phyloP scores from a whole-genome alignment of 2,329 filamentous ascomycete genomes.

The Pseudogymnoascus sp. region DNA sequence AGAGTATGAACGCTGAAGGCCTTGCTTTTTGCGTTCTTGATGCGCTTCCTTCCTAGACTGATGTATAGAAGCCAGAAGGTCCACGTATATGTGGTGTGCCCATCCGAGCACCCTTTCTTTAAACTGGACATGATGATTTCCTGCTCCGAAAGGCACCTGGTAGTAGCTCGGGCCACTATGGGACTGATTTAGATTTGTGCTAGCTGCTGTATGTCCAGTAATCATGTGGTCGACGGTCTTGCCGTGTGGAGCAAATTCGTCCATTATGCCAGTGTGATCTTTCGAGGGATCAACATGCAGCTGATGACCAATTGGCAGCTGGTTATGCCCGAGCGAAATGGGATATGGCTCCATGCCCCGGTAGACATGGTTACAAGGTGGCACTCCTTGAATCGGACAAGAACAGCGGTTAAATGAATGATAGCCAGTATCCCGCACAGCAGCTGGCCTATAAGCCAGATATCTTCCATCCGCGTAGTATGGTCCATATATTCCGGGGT shows the following conservation, averaged over 20 bases:
- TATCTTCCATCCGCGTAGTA: conserved; percentile 58
- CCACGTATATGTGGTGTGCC: conserved; percentile 68
- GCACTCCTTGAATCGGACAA: not conserved
- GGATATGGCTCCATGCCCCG: conserved; percentile 7
- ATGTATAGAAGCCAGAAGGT: conserved; percentile 61
- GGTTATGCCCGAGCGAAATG: conserved; percentile 7
- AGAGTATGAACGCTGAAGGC: conserved; percentile 34
- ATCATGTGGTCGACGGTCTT: conserved; percentile 7
- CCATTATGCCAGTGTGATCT: not conserved
- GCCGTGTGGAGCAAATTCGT: not conserved
- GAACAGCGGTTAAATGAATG: conserved; percentile 15
- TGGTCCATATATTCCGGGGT: conserved; percentile 51
- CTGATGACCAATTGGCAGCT: not conserved
- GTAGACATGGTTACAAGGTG: conserved; percentile 2
- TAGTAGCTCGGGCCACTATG: conserved; percentile 4
- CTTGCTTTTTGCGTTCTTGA: conserved; percentile 32
- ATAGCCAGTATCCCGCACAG: conserved; percentile 47
- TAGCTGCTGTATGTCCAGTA: not conserved
- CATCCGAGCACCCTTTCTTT: conserved; percentile 62
- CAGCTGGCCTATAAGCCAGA: conserved; percentile 49
- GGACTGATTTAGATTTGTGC: not conserved
- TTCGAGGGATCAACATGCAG: not conserved
- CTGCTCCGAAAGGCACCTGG: not conserved
- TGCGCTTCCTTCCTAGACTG: conserved; percentile 47
- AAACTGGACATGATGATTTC: conserved; percentile 41